Conservation (phyloP, 2,329 filamentous ascomycete species). For the Helotiales sp. region DNA sequence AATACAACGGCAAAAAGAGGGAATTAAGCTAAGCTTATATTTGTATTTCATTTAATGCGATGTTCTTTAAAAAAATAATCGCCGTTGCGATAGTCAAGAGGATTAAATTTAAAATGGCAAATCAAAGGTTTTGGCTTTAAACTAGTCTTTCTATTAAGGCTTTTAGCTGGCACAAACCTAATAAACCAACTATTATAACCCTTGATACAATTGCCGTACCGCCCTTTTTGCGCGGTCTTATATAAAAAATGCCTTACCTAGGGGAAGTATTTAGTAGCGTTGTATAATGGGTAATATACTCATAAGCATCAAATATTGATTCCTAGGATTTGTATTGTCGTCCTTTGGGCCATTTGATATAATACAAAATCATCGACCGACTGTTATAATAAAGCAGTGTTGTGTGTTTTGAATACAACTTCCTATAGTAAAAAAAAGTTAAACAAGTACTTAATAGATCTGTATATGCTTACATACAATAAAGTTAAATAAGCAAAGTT, state of each 20-base stretch:
- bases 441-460: constrained; percentile 20
- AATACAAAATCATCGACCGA: constrained; percentile 20
- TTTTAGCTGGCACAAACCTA: constrained; percentile 23
- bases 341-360: constrained; percentile 18
- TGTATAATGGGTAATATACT: constrained; percentile 24
- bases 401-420: constrained; percentile 13
- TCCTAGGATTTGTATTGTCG: constrained; percentile 21
- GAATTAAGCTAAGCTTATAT: constrained; percentile 21
- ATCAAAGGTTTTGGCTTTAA: constrained; percentile 32
- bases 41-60: constrained; percentile 30
- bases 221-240: constrained; percentile 24
- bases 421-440: constrained; percentile 19
- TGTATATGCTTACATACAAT: constrained; percentile 17
- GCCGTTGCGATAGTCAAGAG: constrained; percentile 23
- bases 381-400: constrained; percentile 1
- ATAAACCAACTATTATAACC: constrained; percentile 23
- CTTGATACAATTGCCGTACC: constrained; percentile 26
- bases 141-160: constrained; percentile 21
- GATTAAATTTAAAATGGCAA: constrained; percentile 29
- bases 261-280: constrained; percentile 24
- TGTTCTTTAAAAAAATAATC: constrained; percentile 25
- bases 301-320: constrained; percentile 18
- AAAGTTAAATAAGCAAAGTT: constrained; percentile 24
- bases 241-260: constrained; percentile 29
- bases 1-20: constrained; percentile 24